Evolutionary conservation across 2,329 filamentous ascomycete species (phyloP).

Genomic region (Clonostachys rosea): DNA sequence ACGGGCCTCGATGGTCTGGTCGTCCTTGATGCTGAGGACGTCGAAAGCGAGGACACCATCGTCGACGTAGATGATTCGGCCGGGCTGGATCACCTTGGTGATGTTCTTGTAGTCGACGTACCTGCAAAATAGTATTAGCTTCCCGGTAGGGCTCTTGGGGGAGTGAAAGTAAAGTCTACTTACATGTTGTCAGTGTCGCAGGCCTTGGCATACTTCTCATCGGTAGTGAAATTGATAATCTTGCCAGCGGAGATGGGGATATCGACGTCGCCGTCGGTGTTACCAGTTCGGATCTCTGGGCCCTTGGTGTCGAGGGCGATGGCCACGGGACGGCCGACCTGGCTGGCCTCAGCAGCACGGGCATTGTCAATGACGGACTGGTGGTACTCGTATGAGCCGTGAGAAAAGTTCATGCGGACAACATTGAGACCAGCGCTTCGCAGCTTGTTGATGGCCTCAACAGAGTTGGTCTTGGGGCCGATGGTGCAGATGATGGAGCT

Average conservation of each 20-base stretch:
- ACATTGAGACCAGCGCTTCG: slow-evolving; percentile 91
- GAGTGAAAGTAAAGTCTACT: slow-evolving; percentile 21
- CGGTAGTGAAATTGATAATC: slow-evolving; percentile 93
- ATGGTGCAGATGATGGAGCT: slow-evolving; percentile 99
- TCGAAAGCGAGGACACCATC: slow-evolving; percentile 97
- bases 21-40: slow-evolving; percentile 81
- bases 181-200: slow-evolving; percentile 94
- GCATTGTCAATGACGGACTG: slow-evolving; percentile 97
- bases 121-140: slow-evolving; percentile 37
- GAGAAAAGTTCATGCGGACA: slow-evolving; percentile 99
- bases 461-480: slow-evolving; percentile 97
- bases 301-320: slow-evolving; percentile 82
- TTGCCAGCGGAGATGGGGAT: slow-evolving; percentile 79
- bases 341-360: slow-evolving; percentile 74
- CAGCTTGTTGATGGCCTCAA: slow-evolving; percentile 93
- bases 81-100: slow-evolving; percentile 90
- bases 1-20: slow-evolving; percentile 80
- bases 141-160: background rate
- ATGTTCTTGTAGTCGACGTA: slow-evolving; percentile 99
- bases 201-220: slow-evolving; percentile 81
- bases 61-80: slow-evolving; percentile 96
- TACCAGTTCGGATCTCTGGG: slow-evolving; percentile 57
- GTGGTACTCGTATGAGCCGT: slow-evolving; percentile 79
- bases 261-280: slow-evolving; percentile 81
- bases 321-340: slow-evolving; percentile 81